Percentiles rank a stretch among this genome's conserved stretches.
These are phyloP conservation scores for Pseudopithomyces chartarum DNA, from an alignment of 2,329 filamentous ascomycete species.

Conservation along the genomic window DNA sequence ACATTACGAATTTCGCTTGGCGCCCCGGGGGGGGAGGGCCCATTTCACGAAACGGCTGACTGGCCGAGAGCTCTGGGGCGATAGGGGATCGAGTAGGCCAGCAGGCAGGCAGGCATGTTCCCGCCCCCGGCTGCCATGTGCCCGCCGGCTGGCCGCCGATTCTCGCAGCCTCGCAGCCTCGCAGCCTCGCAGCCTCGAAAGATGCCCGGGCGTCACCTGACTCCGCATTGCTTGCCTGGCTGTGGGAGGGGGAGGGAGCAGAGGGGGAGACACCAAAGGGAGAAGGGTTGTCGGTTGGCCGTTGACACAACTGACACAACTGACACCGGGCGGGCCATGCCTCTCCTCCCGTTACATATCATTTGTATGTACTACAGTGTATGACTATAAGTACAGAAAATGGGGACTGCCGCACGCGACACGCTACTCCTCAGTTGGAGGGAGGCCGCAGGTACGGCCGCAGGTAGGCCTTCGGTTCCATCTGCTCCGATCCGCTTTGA, in stretches of 20 bases:
- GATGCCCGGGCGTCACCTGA: background rate
- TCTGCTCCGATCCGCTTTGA: background rate
- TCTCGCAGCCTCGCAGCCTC: no score
- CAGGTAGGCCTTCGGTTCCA: background rate
- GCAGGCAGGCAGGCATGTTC: no score
- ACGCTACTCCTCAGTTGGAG: background rate
- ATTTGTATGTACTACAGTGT: no score
- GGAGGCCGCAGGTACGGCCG: background rate
- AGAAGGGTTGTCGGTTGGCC: background rate
- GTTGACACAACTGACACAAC: no score
- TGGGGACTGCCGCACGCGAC: background rate
- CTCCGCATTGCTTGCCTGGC: no score
- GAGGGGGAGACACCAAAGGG: no score
- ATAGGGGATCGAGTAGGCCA: no score
- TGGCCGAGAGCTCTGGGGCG: background rate
- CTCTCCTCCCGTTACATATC: background rate
- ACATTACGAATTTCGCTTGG: slow-evolving; percentile 2
- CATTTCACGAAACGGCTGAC: background rate
- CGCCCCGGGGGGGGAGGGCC: background rate
- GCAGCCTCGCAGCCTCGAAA: no score
- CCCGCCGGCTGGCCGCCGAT: no score
- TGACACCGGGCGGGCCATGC: background rate
- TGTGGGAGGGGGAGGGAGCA: no score
- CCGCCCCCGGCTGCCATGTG: background rate
- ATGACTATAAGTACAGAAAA: no score